These are phyloP conservation scores for Lepidopterella palustris DNA, from an alignment of 495 filamentous ascomycete species.

Conservation along the genomic window DNA sequence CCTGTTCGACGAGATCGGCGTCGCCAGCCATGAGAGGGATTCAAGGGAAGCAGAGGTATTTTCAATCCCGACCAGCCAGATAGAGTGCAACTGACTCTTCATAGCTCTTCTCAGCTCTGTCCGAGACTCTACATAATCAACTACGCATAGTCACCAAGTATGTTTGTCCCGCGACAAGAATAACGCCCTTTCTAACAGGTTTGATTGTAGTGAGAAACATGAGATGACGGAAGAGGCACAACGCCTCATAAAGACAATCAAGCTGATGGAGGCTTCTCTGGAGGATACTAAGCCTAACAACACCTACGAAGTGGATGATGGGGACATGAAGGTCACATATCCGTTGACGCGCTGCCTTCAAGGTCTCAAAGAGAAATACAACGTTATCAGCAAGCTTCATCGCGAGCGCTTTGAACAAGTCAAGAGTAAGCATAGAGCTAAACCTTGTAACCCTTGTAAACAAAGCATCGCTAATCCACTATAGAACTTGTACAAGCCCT, in stretches of 20 bases:
- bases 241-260: conserved; percentile 72
- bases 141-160: conserved; percentile 67
- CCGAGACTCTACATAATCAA: conserved; percentile 79
- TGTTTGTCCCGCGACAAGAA: background rate
- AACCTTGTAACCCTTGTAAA: background rate
- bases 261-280: conserved; percentile 88
- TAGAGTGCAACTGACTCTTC: conserved; percentile 19
- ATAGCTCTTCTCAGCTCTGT: conserved; percentile 83
- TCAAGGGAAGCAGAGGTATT: conserved; percentile 76
- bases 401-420: conserved; percentile 88
- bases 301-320: conserved; percentile 54
- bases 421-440: conserved; percentile 59
- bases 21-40: conserved; percentile 83
- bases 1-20: conserved; percentile 93
- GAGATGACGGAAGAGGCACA: conserved; percentile 81
- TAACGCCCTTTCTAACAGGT: conserved; percentile 16
- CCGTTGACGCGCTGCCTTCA: conserved; percentile 74
- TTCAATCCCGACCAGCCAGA: conserved; percentile 4
- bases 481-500: conserved; percentile 87
- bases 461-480: conserved; percentile 9
- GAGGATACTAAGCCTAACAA: conserved; percentile 63
- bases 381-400: conserved; percentile 70
- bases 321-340: conserved; percentile 65
- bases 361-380: conserved; percentile 76
- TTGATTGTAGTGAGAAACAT: conserved; percentile 66